Evolutionary conservation across 1,284 basidiomycete genomes (phyloP).

Genomic region (Puccinia novopanici): DNA sequence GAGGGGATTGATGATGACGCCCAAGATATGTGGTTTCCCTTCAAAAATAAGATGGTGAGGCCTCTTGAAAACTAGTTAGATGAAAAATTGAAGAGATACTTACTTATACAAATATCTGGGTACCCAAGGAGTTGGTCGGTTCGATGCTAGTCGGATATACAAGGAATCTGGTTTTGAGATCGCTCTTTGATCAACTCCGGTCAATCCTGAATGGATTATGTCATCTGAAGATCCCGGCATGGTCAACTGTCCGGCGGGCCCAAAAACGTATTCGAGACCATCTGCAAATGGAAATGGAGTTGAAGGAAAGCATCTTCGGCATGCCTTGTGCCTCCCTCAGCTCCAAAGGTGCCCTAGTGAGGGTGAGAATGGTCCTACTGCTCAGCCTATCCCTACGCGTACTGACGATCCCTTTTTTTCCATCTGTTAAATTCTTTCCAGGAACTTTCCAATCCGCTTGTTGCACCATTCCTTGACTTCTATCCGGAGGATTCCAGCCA

Average conservation of each 20-base stretch:
- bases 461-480: background rate
- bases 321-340: conserved; percentile 1
- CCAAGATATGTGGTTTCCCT: background rate
- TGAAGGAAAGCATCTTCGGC: background rate
- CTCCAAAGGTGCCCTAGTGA: background rate
- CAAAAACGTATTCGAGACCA: background rate
- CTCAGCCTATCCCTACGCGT: too few relatives aligned
- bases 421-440: background rate
- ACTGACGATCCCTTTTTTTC: too few relatives aligned
- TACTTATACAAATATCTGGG: background rate
- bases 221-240: background rate
- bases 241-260: background rate
- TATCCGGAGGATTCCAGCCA: background rate
- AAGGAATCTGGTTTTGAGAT: background rate
- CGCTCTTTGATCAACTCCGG: background rate
- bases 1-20: too few relatives aligned
- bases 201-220: background rate
- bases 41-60: conserved; percentile 9
- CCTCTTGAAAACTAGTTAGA: background rate
- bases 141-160: background rate
- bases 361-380: background rate
- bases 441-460: conserved; percentile 9
- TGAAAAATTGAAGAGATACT: background rate
- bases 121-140: background rate
- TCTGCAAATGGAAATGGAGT: background rate